A percentile compares a stretch with the other conserved stretches of the same genome.
Conservation (phyloP, 257 asterid genomes). For the Penstemon eatonii region DNA sequence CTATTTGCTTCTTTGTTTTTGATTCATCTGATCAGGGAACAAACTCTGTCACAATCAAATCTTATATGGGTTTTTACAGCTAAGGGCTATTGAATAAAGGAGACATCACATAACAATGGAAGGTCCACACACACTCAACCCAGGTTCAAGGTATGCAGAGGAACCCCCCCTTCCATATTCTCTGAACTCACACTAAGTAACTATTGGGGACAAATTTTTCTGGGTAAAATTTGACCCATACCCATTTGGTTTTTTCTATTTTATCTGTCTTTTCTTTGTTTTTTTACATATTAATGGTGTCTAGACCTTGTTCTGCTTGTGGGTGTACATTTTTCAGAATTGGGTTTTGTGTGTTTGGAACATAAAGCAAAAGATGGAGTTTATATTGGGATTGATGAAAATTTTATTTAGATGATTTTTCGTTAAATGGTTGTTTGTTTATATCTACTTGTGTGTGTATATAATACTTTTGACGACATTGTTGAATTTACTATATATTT, state of each 20-base stretch:
- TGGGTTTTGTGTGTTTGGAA: constrained; percentile 51
- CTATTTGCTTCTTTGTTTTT: constrained; percentile 40
- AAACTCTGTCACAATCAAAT: constrained; percentile 86
- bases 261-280: constrained; percentile 26
- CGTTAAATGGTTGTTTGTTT: not conserved
- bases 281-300: constrained; percentile 68
- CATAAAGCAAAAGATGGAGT: constrained; percentile 43
- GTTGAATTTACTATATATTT: constrained; percentile 14
- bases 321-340: constrained; percentile 53
- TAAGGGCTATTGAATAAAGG: constrained; percentile 65
- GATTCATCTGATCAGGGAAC: constrained; percentile 76
- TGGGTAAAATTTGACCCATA: constrained; percentile 65
- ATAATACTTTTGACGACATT: constrained; percentile 2
- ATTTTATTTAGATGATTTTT: constrained; percentile 43
- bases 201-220: constrained; percentile 42
- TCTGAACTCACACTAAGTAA: constrained; percentile 51
- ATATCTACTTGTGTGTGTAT: constrained; percentile 1
- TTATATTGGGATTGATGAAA: constrained; percentile 43
- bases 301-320: constrained; percentile 64
- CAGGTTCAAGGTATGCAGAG: constrained; percentile 87
- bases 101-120: constrained; percentile 56
- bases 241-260: constrained; percentile 50
- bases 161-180: constrained; percentile 55
- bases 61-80: constrained; percentile 79
- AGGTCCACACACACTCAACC: constrained; percentile 70